Evolutionary conservation across 768 basidiomycete species (phyloP).

Genomic region (Suillus alpinus): DNA sequence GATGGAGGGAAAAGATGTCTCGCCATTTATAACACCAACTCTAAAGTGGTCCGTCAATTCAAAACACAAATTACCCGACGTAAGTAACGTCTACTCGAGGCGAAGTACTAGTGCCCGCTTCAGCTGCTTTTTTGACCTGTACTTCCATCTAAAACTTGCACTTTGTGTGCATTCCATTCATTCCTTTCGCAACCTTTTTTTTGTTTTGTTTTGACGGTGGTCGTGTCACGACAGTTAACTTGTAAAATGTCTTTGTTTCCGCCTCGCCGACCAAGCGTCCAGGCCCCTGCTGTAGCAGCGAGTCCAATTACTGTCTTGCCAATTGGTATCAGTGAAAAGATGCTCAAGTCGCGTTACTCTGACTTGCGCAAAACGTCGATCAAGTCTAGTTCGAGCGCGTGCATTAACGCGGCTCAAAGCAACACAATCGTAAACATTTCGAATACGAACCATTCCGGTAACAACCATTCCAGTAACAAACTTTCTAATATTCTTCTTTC

Average conservation of each 20-base stretch:
- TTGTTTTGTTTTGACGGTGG: too few relatives aligned
- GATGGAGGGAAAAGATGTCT: background rate
- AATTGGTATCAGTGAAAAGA: slow-evolving; percentile 33
- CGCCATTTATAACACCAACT: background rate
- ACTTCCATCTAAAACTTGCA: background rate
- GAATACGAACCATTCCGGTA: slow-evolving; percentile 8
- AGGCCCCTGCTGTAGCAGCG: slow-evolving; percentile 28
- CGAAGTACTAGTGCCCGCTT: background rate
- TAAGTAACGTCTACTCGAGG: background rate
- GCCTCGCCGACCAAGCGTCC: slow-evolving; percentile 18
- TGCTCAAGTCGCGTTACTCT: slow-evolving; percentile 47
- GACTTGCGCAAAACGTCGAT: slow-evolving; percentile 23
- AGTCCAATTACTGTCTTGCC: slow-evolving; percentile 23
- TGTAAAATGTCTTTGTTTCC: slow-evolving; percentile 18
- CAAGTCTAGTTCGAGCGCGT: slow-evolving; percentile 12
- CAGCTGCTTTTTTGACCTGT: background rate
- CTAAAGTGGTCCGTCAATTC: background rate
- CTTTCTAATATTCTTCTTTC: slow-evolving; percentile 34
- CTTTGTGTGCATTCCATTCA: background rate
- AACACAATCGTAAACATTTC: slow-evolving; percentile 15
- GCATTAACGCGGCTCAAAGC: slow-evolving; percentile 2
- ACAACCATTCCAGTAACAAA: slow-evolving; percentile 12
- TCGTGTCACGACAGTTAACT: slow-evolving; percentile 1
- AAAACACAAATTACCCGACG: background rate
- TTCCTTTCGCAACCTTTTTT: background rate